phyloP scores from a whole-genome alignment of 1,139 yeast genomes.

The Geotrichum aggregatum region DNA sequence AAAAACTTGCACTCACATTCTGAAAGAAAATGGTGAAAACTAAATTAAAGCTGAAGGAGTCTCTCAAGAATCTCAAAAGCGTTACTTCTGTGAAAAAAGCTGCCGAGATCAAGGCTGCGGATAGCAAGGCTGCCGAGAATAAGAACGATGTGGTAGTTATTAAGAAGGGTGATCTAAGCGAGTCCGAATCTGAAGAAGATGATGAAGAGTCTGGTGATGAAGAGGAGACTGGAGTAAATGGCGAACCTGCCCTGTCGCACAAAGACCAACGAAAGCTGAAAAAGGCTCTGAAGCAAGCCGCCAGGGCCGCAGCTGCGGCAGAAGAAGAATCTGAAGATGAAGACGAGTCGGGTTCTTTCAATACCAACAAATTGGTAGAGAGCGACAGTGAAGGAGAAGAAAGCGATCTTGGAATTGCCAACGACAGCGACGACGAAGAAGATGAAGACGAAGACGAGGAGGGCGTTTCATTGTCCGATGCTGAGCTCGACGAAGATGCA shows the following conservation, averaged over 20 bases:
- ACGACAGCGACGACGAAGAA: slow-evolving; percentile 31
- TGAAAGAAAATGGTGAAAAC: slow-evolving; percentile 52
- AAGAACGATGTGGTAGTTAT: slow-evolving; percentile 7
- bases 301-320: slow-evolving; percentile 21
- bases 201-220: slow-evolving; percentile 26
- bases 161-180: slow-evolving; percentile 41
- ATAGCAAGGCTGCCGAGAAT: slow-evolving; percentile 2
- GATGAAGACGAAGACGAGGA: slow-evolving; percentile 44
- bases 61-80: slow-evolving; percentile 26
- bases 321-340: slow-evolving; percentile 23
- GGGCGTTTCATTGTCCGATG: slow-evolving; percentile 48
- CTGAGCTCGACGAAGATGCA: slow-evolving; percentile 78
- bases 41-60: slow-evolving; percentile 31
- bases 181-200: slow-evolving; percentile 37
- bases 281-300: slow-evolving; percentile 23
- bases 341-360: slow-evolving; percentile 21
- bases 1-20: no score
- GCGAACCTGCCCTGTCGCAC: slow-evolving; percentile 28
- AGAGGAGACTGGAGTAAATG: slow-evolving; percentile 19
- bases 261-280: slow-evolving; percentile 28
- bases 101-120: slow-evolving; percentile 40
- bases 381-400: slow-evolving; percentile 21
- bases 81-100: slow-evolving; percentile 43
- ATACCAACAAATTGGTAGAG: slow-evolving; percentile 22
- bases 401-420: slow-evolving; percentile 27